A percentile compares a stretch with the other conserved stretches of the same genome.
Conservation (phyloP, 192 early-diverging fungal species). For the Lunasporangiospora selenospora region DNA sequence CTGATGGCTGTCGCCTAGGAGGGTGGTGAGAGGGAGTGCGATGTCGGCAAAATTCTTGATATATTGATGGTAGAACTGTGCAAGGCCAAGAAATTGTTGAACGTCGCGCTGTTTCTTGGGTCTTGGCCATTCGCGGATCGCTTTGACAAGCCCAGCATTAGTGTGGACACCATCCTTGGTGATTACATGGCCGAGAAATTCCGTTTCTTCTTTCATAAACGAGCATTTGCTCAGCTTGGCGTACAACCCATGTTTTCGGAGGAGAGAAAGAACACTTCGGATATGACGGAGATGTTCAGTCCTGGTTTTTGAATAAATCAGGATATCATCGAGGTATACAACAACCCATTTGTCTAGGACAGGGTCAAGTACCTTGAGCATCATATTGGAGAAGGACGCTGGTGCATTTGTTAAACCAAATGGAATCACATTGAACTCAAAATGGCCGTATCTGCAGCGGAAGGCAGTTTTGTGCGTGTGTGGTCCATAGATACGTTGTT, state of each 20-base stretch:
- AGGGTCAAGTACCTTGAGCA: slow-evolving; percentile 47
- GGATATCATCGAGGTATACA: slow-evolving; percentile 49
- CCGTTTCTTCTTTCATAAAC: slow-evolving; percentile 25
- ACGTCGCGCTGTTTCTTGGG: slow-evolving; percentile 17
- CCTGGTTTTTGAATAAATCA: slow-evolving; percentile 39
- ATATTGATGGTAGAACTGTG: slow-evolving; percentile 48
- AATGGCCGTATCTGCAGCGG: slow-evolving; percentile 40
- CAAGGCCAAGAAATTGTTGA: slow-evolving; percentile 30
- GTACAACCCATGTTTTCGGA: slow-evolving; percentile 30
- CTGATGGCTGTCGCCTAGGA: slow-evolving; percentile 24
- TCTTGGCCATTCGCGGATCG: slow-evolving; percentile 20
- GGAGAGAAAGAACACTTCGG: slow-evolving; percentile 16
- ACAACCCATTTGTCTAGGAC: slow-evolving; percentile 20
- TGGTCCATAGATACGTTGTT: slow-evolving; percentile 32
- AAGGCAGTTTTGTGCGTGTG: slow-evolving; percentile 46
- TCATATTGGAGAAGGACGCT: slow-evolving; percentile 55
- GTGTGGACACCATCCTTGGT: slow-evolving; percentile 16
- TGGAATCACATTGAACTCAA: slow-evolving; percentile 62
- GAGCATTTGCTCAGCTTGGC: slow-evolving; percentile 31
- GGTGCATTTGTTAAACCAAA: slow-evolving; percentile 71
- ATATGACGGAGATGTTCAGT: slow-evolving; percentile 45
- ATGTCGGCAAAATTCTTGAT: slow-evolving; percentile 32
- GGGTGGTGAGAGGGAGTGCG: slow-evolving; percentile 14
- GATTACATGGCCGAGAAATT: slow-evolving; percentile 39
- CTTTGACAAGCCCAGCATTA: slow-evolving; percentile 5